Base-by-base conservation (phyloP, 495 filamentous ascomycete genomes). In the Evernia prunastri region DNA sequence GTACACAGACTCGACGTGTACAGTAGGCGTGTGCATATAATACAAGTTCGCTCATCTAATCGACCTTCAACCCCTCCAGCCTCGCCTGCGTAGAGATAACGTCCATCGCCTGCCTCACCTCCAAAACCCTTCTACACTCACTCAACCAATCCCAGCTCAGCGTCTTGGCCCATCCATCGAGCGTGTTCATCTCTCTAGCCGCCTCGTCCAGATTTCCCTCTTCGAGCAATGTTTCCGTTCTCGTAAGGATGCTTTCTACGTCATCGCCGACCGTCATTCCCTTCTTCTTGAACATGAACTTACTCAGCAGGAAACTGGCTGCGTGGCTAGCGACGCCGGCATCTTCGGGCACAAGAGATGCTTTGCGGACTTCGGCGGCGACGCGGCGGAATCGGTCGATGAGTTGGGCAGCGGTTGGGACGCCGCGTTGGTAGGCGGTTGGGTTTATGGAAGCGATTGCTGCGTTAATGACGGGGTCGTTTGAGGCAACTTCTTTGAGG, bases 381-480 rank as follows among this genome's bases (percentile, higher is more conserved):
- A 98, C 93, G 42, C 90, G 87, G 51, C 94, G 88, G 86, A 98
- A 98, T 60, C 93, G 89, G 74, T 97, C 94, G 62, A 97, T 86
- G 25, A 98, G 87, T 74, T 93, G 87, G 8, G 89, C 78, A 0
- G 87, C 77, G 3, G 89, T 91, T 31, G 92, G 85, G 63, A 98
- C 86, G 65, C 94, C 94, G 56, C 86, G 86, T 79, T 97, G 93
- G 77, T 98, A 98, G 40, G 95, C 91, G 17, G 83, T 81, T 10
- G 94, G 94, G 78, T 94, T 91, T 77, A 98, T 96, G 61, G 91
- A 94, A 4, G 86, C 87, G 69, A 98, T 95, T 40, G 94, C 94
- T 18, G 92, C 93, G 66, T 89, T 84, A 60, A 96, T 87, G 12
- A 96, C 89, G 3, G 88, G 75, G 72, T 96, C 89, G 47, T 90